Evolutionary conservation across 495 filamentous ascomycete species (phyloP).

Genomic region (Parmelia sp.): DNA sequence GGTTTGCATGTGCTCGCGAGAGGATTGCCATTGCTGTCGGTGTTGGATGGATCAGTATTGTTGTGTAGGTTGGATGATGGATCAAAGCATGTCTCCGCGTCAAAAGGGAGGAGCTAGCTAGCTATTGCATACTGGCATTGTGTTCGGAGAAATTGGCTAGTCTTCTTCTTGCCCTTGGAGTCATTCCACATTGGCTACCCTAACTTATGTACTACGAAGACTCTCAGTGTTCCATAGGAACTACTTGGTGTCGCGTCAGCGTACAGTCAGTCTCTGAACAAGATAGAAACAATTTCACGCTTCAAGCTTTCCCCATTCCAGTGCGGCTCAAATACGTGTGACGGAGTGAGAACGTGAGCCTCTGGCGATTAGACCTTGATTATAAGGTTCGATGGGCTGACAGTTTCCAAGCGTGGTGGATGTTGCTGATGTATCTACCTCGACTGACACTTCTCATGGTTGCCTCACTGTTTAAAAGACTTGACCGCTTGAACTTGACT

Average conservation of each 20-base stretch:
- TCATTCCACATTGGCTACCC: constrained; percentile 1
- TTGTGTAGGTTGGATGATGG: constrained; percentile 8
- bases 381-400: neutral
- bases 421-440: no score
- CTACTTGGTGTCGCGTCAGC: neutral
- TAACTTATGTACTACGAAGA: neutral
- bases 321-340: neutral
- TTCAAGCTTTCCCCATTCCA: neutral
- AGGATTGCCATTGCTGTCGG: neutral
- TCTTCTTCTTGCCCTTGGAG: neutral
- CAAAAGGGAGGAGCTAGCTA: neutral
- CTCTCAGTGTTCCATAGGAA: neutral
- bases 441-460: no score
- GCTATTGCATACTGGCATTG: neutral
- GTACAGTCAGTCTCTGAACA: neutral
- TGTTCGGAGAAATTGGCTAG: constrained; percentile 3
- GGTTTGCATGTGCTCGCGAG: neutral
- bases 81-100: neutral
- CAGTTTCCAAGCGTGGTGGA: neutral
- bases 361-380: neutral
- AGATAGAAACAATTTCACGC: neutral
- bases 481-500: no score
- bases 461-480: no score
- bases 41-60: neutral
- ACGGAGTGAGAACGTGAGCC: neutral